Base-by-base conservation (phyloP, 306 rosid genomes). In the Corylus heterophylla region DNA sequence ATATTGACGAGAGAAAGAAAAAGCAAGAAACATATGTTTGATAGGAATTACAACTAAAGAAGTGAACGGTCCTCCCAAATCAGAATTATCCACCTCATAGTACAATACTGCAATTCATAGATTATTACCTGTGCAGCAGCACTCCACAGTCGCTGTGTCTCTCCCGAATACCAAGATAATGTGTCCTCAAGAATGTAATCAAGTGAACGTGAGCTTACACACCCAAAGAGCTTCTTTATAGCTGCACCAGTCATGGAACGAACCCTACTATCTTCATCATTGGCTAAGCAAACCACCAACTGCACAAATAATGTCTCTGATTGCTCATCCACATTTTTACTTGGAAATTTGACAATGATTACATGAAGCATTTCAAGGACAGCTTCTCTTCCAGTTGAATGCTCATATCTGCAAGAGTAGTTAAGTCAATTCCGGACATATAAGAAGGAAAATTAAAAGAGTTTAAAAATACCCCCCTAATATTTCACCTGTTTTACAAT, bases 341-440 rank as follows among this genome's bases (percentile, higher is more conserved):
- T 77, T 12, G 98, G 97, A 88, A 89, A 91, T 78, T 95, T 95
- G 56, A 84, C 86, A 7, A 92, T 83, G 82, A 91, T 85, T 76
- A 92, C 87, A 82, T 89, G 87, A 71, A 95, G 90, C 98, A 95
- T 94, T 84, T 94, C 97, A 16, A 94, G 97, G 83, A 91, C 91
- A 75, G 98, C 84, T 82, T 87, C 90, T 56, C 98, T 88, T 72
- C 98, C 98, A 74, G 89, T 86, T 73, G 98, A 75, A 85, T 94
- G 91, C 74, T 92, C 93, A 88, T 92, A 94, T 87, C 98, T 92
- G 83, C 37, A 76, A 55, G 49, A 69, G 81, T 76, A 75, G 76
- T 64, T 54, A 80, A 50, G 73, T 25, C 62, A 49, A 37, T 52
- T 69, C 51, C 70, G 66, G 31, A 73, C 68, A 69, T 13, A 71